Evolutionary conservation across 495 filamentous ascomycete species (phyloP), one percentile per base, ranked within the genome.

Genomic region (Hypoxylon trugodes): DNA sequence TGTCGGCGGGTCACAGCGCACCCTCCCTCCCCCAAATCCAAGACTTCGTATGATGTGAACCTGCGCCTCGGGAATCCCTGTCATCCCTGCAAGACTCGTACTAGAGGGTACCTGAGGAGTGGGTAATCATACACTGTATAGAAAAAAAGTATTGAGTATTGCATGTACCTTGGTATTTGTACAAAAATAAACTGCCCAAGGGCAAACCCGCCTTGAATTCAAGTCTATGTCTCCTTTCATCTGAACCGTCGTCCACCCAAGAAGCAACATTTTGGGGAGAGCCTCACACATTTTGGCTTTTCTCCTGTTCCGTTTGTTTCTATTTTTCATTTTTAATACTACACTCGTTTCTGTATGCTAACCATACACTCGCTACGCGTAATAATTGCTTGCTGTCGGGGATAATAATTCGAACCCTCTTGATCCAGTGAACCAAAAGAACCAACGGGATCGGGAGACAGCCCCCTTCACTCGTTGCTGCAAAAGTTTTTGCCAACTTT

Each of bases 331-430:
- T 60, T 59, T 45, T 51, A 16, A 59, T 47, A 53, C 8, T 60
- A 72, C 69, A 65, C 56, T 72, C 69, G 69, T 72, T 72, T 67
- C 51, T 65, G 57, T 61, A 69, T 65, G 52, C 26, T 55, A 41
- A 45, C 65, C n/a, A 26, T 69, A 69, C 69, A 59, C 41, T 72
- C 69, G 63, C 66, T 72, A 67, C 54, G 40, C 63, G 49, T 65
- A 59, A 43, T 60, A 55, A 9, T 40, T 68, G 61, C 38, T 41
- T 60, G 51, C 21, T 46, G 19, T 16, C 24, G n/a, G n/a, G 2
- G 19, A 28, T 47, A 30, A 55, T 49, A 55, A 52, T 41, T 37
- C 24, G 15, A 50, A 55, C 13, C 22, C 10, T 54, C 43, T 9
- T 46, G 21, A 1, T 54, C 22, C 32, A 6, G 38, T 41, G 8